Base-by-base conservation (phyloP, 129 eudicot genomes). In the Heracleum sosnowskyi region DNA sequence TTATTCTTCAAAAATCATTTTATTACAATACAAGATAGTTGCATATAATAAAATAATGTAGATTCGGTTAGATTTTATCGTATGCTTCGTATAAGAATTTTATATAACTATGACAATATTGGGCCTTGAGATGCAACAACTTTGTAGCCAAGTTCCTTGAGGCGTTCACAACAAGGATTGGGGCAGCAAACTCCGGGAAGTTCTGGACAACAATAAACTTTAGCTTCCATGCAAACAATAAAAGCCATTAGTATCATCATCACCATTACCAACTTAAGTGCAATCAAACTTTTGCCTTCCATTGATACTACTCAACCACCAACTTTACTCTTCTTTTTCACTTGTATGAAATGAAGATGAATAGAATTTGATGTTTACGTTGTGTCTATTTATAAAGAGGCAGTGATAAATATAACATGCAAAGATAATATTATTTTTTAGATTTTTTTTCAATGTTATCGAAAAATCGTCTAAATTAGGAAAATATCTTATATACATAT, bases 21-120 rank as follows among this genome's bases (percentile, higher is more conserved):
- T 18, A 45, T 2, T 0, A 12, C 17, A 2, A 4, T 18, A 22
- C 1, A 2, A 0, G 17, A n/a, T n/a, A n/a, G n/a, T n/a, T n/a
- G n/a, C 16, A 3, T 2, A 49, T 18, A 18, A 17, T 0, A 49
- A 18, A 17, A 37, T 3, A 7, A 37, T 37, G 41, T 37, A 37
- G 41, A 37, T 3, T 37, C 41, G 4, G 4, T 5, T 2, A 37
- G 5, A 37, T 37, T 37, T 7, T 37, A 4, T 0, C 7, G 6
- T n/a, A 5, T 37, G 7, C 41, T 2, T 0, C 7, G 7, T 5
- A 5, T 2, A 5, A 2, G 7, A 37, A 37, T 37, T 49, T 4
- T 18, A 2, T 0, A 1, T 0, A 49, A 3, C 18, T 49, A 49
- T 18, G 57, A n/a, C 20, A 49, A 22, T 49, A 4, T 18, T 3